phyloP scores from a whole-genome alignment of 78 protist species.

The Speleostelium caveatum region DNA sequence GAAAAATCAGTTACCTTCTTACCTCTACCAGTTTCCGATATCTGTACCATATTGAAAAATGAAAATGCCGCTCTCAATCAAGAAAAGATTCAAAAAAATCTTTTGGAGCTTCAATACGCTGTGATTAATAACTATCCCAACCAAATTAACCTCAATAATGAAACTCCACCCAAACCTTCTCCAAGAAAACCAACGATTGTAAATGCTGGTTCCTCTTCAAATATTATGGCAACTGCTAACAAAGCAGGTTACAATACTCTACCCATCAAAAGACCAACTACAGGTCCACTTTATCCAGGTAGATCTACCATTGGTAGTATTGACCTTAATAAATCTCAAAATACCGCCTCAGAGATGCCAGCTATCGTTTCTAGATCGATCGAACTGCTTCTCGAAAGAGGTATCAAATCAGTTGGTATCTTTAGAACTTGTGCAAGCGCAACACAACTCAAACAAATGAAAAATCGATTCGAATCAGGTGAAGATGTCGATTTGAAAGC shows the following conservation, averaged over 20 bases:
- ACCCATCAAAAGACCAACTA: constrained; percentile 32
- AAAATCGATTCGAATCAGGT: constrained; percentile 66
- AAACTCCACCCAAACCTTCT: not conserved
- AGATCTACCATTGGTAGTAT: not conserved
- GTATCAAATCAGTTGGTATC: constrained; percentile 56
- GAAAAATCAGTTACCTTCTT: constrained; percentile 42
- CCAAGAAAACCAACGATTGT: constrained; percentile 1
- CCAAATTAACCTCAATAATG: not conserved
- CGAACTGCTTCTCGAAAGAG: constrained; percentile 25
- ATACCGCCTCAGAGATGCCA: constrained; percentile 11
- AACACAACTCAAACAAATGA: constrained; percentile 25
- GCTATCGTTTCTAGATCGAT: constrained; percentile 44
- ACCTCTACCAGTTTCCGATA: constrained; percentile 35
- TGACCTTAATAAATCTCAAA: not conserved
- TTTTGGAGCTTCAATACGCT: constrained; percentile 20
- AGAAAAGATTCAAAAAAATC: constrained; percentile 28
- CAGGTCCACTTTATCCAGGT: constrained; percentile 77
- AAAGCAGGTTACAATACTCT: not conserved
- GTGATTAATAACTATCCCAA: not conserved
- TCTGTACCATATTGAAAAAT: not conserved
- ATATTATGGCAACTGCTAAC: not conserved
- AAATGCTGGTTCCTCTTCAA: not conserved
- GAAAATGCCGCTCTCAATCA: constrained; percentile 12
- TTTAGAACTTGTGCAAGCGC: constrained; percentile 77
- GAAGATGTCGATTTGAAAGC: constrained; percentile 63